These are phyloP conservation scores for Firmiana major DNA, from an alignment of 345 rosid species.

Conservation along the genomic window DNA sequence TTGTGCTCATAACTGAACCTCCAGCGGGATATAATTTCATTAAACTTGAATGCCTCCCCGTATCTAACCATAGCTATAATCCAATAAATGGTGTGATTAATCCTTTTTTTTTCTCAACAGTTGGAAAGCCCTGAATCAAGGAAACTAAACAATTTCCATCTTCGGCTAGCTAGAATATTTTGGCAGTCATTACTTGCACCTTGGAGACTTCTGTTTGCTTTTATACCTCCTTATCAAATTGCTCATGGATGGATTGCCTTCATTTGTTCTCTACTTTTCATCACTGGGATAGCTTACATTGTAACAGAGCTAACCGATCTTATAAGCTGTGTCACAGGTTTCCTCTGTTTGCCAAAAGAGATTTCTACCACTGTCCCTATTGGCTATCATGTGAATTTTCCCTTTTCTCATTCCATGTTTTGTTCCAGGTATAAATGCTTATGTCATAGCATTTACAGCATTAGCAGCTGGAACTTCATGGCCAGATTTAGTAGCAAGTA, in stretches of 20 bases:
- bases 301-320: slow-evolving; percentile 74
- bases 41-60: too few relatives aligned
- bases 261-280: slow-evolving; percentile 73
- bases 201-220: slow-evolving; percentile 80
- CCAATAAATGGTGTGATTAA: neutral
- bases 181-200: slow-evolving; percentile 71
- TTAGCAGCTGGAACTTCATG: slow-evolving; percentile 94
- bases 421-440: slow-evolving; percentile 73
- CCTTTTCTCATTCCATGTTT: neutral
- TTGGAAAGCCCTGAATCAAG: slow-evolving; percentile 25
- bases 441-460: slow-evolving; percentile 92
- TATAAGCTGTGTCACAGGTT: slow-evolving; percentile 94
- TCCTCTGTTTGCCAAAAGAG: neutral
- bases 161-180: slow-evolving; percentile 37
- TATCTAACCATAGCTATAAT: too few relatives aligned
- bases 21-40: too few relatives aligned
- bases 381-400: neutral
- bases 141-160: slow-evolving; percentile 42
- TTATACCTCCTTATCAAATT: slow-evolving; percentile 83
- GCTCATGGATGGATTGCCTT: slow-evolving; percentile 91
- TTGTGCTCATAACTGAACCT: too few relatives aligned
- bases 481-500: slow-evolving; percentile 97
- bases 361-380: neutral
- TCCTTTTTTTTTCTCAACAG: slow-evolving; percentile 40
- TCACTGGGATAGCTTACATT: slow-evolving; percentile 75